Percentiles rank a stretch among this genome's conserved stretches.
phyloP scores from a whole-genome alignment of 345 rosid genomes.

The Psidium friedrichsthalianum region DNA sequence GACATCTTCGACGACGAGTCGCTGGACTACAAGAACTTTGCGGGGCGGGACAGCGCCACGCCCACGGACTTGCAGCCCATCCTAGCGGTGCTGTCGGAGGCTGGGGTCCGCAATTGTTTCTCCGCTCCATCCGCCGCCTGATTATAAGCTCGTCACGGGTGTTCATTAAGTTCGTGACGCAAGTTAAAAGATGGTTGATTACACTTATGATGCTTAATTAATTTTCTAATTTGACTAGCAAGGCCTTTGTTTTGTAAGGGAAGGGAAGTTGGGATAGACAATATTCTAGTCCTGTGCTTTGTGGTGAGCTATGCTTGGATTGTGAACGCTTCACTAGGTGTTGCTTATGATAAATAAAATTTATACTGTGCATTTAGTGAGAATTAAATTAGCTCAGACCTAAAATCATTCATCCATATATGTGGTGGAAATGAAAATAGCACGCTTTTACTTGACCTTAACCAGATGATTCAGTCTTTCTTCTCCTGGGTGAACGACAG shows the following conservation, averaged over 20 bases:
- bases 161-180: neutral
- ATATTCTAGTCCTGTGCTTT: neutral
- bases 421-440: neutral
- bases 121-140: slow-evolving; percentile 36
- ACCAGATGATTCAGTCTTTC: no score
- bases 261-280: neutral
- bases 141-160: neutral
- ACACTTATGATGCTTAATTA: neutral
- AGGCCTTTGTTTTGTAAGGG: neutral
- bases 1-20: slow-evolving; percentile 40
- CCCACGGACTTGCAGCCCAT: neutral
- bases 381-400: neutral
- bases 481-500: no score
- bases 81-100: slow-evolving; percentile 21
- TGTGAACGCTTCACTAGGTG: neutral
- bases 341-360: neutral
- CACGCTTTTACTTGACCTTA: neutral
- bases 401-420: neutral
- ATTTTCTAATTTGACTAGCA: neutral
- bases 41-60: neutral
- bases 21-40: slow-evolving; percentile 18
- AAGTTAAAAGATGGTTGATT: neutral
- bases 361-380: neutral
- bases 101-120: slow-evolving; percentile 3
- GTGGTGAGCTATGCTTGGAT: neutral